Evolutionary conservation across 768 basidiomycete genomes (phyloP).

Genomic region (Sutorius australiensis): DNA sequence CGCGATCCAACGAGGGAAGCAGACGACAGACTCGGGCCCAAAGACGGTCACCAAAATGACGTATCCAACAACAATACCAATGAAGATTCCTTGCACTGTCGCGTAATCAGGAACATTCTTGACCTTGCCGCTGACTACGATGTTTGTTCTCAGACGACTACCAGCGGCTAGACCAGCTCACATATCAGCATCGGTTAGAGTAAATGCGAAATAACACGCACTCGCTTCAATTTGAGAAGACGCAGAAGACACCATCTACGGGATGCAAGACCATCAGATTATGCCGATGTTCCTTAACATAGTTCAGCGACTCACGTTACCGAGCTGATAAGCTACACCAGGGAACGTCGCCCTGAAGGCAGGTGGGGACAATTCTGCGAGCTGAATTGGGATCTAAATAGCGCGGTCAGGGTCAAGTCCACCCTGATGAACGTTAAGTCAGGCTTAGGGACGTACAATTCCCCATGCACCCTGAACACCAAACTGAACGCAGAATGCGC

Average conservation of each 20-base stretch:
- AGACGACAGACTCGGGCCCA: slow-evolving; percentile 64
- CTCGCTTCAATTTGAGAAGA: slow-evolving; percentile 51
- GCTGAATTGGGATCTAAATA: slow-evolving; percentile 62
- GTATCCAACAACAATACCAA: slow-evolving; percentile 77
- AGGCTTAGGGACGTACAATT: slow-evolving; percentile 48
- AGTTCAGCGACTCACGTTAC: slow-evolving; percentile 43
- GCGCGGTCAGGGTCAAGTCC: background rate
- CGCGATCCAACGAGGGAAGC: background rate
- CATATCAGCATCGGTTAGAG: background rate
- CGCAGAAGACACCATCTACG: slow-evolving; percentile 62
- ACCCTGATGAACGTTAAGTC: background rate
- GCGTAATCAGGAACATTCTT: slow-evolving; percentile 60
- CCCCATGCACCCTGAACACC: slow-evolving; percentile 92
- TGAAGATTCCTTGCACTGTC: slow-evolving; percentile 82
- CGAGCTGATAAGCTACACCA: slow-evolving; percentile 80
- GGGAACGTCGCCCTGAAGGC: slow-evolving; percentile 88
- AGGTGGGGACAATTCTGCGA: slow-evolving; percentile 81
- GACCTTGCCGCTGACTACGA: slow-evolving; percentile 37
- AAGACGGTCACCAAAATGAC: slow-evolving; percentile 71
- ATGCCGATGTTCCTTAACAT: background rate
- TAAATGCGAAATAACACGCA: slow-evolving; percentile 2
- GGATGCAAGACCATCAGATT: background rate
- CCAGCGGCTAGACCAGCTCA: slow-evolving; percentile 48
- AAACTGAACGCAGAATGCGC: slow-evolving; percentile 83
- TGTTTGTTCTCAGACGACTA: slow-evolving; percentile 47